Evolutionary conservation across 257 asterid genomes (phyloP).

Genomic region (Solanum etuberosum): DNA sequence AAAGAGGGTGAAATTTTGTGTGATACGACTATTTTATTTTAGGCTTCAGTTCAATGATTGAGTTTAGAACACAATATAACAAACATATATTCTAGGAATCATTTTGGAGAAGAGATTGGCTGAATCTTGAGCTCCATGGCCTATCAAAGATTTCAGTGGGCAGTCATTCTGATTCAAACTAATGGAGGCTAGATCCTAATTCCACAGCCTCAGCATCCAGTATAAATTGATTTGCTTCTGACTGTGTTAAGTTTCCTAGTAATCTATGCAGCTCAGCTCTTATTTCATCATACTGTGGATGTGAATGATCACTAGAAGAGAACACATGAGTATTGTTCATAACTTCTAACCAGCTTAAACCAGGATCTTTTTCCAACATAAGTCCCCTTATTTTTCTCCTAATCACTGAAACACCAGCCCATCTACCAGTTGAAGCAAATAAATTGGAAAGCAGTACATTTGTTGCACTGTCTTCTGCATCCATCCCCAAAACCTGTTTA

Average conservation of each 20-base stretch:
- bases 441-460: conserved; percentile 40
- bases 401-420: conserved; percentile 44
- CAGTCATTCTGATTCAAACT: background rate
- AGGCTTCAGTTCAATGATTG: background rate
- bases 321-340: conserved; percentile 31
- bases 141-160: background rate
- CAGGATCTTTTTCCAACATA: conserved; percentile 47
- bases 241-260: conserved; percentile 20
- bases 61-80: background rate
- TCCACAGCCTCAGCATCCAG: background rate
- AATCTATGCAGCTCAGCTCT: conserved; percentile 28
- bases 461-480: conserved; percentile 45
- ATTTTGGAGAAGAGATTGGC: background rate
- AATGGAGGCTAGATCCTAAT: background rate
- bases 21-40: background rate
- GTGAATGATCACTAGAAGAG: conserved; percentile 44
- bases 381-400: conserved; percentile 42
- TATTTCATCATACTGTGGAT: conserved; percentile 21
- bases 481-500: conserved; percentile 28
- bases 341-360: conserved; percentile 68
- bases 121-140: background rate
- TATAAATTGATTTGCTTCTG: conserved; percentile 7
- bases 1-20: background rate
- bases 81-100: background rate
- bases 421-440: conserved; percentile 53